Evolutionary conservation across 2,329 filamentous ascomycete species (phyloP), one percentile per base, ranked within the genome.

Genomic region (Hypoxylon sp.): DNA sequence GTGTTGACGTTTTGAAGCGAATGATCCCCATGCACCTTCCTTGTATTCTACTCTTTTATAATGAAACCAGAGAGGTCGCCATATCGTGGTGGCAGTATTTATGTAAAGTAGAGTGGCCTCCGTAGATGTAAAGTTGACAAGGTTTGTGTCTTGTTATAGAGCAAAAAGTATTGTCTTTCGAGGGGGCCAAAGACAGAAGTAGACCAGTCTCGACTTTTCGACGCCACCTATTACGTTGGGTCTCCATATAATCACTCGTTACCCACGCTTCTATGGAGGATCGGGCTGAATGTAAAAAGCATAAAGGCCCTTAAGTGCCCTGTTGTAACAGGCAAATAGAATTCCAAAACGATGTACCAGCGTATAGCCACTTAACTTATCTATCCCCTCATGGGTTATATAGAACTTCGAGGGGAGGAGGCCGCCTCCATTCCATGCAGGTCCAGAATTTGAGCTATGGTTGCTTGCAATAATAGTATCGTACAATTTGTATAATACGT

Each of bases 51-150:
- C 33, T 52, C 9, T 61, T 44, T 54, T 42, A 40, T 61, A 52
- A 52, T 62, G 58, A 58, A 62, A 62, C 53, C 57, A 50, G 36
- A 32, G 9, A 32, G 38, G 20, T 40, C 6, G 20, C 32, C 57
- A 46, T 12, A 42, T 4, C 38, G 12, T 50, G 28, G 33, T 42
- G 4, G 14, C 22, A 12, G 18, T 11, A 22, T 40, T 28, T 53
- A n/a, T n/a, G n/a, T n/a, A n/a, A n/a, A n/a, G n/a, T n/a, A n/a
- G n/a, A n/a, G n/a, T n/a, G n/a, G n/a, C n/a, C n/a, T n/a, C n/a
- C n/a, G n/a, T n/a, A n/a, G n/a, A n/a, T n/a, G n/a, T n/a, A n/a
- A n/a, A n/a, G n/a, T n/a, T n/a, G n/a, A 38, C 26, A 22, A 9
- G 33, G 33, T n/a, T 8, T 18, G 28, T 51, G 14, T 55, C 26